A percentile compares a stretch with the other conserved stretches of the same genome.
Evolutionary conservation across 2,329 filamentous ascomycete genomes (phyloP).

Genomic region (Malbranchea cinnamomea): DNA sequence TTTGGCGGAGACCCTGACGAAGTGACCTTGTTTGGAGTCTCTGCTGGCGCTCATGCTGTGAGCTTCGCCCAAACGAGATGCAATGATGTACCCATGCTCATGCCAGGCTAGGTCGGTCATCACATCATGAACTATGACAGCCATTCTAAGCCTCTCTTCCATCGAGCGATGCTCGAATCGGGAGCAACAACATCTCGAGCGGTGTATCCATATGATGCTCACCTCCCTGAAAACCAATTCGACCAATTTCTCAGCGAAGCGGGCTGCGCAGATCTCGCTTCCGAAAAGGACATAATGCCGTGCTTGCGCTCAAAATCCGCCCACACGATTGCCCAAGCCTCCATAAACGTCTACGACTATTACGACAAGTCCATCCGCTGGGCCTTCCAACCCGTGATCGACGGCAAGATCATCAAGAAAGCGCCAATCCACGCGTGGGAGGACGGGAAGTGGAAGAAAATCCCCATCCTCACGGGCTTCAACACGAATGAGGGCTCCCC

Average conservation of each 20-base stretch:
- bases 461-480: slow-evolving; percentile 55
- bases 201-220: slow-evolving; percentile 27
- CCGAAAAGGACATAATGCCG: slow-evolving; percentile 21
- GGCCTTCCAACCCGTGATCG: slow-evolving; percentile 57
- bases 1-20: slow-evolving; percentile 18
- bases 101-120: slow-evolving; percentile 43
- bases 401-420: slow-evolving; percentile 43
- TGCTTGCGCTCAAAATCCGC: slow-evolving; percentile 29
- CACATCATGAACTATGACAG: slow-evolving; percentile 42
- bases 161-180: slow-evolving; percentile 33
- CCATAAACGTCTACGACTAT: slow-evolving; percentile 29
- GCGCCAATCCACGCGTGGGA: slow-evolving; percentile 47
- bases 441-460: slow-evolving; percentile 36
- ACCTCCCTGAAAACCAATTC: slow-evolving; percentile 32
- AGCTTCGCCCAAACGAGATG: slow-evolving; percentile 9
- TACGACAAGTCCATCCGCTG: slow-evolving; percentile 34
- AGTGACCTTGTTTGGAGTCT: slow-evolving; percentile 26
- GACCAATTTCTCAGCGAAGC: slow-evolving; percentile 24
- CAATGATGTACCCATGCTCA: background rate
- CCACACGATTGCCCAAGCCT: slow-evolving; percentile 23
- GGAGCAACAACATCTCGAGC: slow-evolving; percentile 33
- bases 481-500: slow-evolving; percentile 53
- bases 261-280: slow-evolving; percentile 17
- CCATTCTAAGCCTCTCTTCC: slow-evolving; percentile 22
- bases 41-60: slow-evolving; percentile 39